Base-by-base conservation (phyloP, 106 monocot genomes). In the Dioscorea dumetorum region DNA sequence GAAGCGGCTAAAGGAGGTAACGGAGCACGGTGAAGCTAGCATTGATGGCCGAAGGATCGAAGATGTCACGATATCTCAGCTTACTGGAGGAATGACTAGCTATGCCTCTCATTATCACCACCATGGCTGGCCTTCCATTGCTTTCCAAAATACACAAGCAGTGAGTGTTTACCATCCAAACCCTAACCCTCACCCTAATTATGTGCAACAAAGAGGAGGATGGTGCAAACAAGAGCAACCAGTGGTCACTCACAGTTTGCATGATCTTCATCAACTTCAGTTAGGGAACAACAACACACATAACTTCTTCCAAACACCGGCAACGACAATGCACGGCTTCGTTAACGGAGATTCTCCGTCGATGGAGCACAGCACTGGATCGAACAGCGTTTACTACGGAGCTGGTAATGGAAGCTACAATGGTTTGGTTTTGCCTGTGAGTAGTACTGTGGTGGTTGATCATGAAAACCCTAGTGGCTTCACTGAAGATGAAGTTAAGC, bases 141-240 rank as follows among this genome's bases (percentile, higher is more conserved):
- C 94, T 32, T 90, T 90, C 70, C 90, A 81, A 66, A 83, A 80
- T 57, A 53, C 90, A 10, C 66, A 75, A 49, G 80, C 76, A 1
- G 65, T 76, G 13, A 63, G 60, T 24, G 15, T 84, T 12, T 81
- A 84, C 35, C 74, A 82, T 62, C 70, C 81, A 1, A 28, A 28
- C 28, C 28, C 28, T 28, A 28, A 28, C 3, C 28, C 28, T 28
- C 74, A 82, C 66, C 70, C 81, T 17, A 80, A 86, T 53, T 67
- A 70, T 14, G 57, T 24, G n/a, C 66, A 52, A 15, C 70, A 67
- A 31, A 50, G 73, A 2, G 82, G 73, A 1, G 82, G 70, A 10
- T 87, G 84, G 82, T 84, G 81, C 81, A 90, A 87, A 80, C 86
- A 83, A 65, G 94, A 94, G 75, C 86, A 82, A 19, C 84, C 88